Evolutionary conservation across 768 basidiomycete species (phyloP).

Genomic region (Rhizopogon roseolus): DNA sequence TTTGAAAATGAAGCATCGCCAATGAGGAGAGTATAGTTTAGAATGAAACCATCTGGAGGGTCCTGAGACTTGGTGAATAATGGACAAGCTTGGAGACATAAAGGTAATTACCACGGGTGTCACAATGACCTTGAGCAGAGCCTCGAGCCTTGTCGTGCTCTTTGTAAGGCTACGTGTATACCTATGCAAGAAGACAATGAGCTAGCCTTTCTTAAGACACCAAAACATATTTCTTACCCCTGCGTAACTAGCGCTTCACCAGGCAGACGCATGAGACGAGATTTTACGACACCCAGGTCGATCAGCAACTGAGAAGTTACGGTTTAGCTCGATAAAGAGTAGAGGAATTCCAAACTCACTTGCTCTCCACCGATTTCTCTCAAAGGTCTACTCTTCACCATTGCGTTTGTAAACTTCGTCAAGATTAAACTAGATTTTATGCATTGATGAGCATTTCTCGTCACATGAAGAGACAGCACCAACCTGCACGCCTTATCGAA

Average conservation of each 20-base stretch:
- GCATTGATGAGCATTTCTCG: background rate
- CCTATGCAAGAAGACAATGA: constrained; percentile 34
- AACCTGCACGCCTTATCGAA: constrained; percentile 93
- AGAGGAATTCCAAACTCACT: constrained; percentile 32
- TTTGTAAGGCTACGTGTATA: constrained; percentile 83
- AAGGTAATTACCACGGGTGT: constrained; percentile 71
- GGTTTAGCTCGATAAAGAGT: background rate
- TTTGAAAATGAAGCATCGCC: constrained; percentile 94
- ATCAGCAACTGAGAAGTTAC: constrained; percentile 62
- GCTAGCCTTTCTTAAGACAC: constrained; percentile 1
- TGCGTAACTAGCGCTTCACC: constrained; percentile 58
- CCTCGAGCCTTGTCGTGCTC: constrained; percentile 78
- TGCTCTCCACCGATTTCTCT: constrained; percentile 95
- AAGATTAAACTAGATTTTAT: constrained; percentile 60
- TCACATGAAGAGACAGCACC: constrained; percentile 9
- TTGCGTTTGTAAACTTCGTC: constrained; percentile 81
- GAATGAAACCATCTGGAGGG: constrained; percentile 89
- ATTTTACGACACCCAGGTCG: constrained; percentile 85
- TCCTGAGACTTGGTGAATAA: constrained; percentile 44
- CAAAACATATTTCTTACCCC: constrained; percentile 35
- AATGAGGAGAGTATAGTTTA: constrained; percentile 92
- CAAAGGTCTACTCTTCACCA: constrained; percentile 88
- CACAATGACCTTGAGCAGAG: constrained; percentile 91
- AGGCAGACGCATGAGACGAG: constrained; percentile 77
- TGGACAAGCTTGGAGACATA: background rate